These are phyloP conservation scores for Pterula multifida DNA, from an alignment of 1,284 basidiomycete genomes.

Conservation along the genomic window DNA sequence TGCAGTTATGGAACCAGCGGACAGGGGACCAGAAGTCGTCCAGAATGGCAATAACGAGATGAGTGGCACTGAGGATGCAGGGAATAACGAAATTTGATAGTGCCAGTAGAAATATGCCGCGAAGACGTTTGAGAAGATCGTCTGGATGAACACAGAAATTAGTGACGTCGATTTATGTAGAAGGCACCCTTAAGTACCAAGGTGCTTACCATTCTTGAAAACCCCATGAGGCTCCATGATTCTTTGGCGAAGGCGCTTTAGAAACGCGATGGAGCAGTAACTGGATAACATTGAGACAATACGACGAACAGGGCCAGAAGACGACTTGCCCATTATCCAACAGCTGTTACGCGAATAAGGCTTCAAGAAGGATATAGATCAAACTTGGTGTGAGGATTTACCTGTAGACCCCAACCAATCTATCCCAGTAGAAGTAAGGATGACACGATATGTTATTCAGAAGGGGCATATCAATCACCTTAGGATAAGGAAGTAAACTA, in stretches of 20 bases:
- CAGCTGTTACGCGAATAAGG: background rate
- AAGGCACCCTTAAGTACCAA: background rate
- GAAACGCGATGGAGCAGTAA: background rate
- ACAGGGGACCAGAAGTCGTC: constrained; percentile 8
- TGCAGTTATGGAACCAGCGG: constrained; percentile 9
- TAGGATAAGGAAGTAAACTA: background rate
- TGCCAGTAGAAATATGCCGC: constrained; percentile 18
- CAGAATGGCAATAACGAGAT: constrained; percentile 16
- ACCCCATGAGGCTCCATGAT: background rate
- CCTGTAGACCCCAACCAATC: constrained; percentile 2
- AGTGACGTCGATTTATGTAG: background rate
- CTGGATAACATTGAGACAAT: no score
- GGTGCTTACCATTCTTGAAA: background rate
- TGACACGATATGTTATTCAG: background rate
- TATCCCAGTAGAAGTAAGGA: background rate
- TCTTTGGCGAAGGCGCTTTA: background rate
- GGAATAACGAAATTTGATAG: constrained; percentile 23
- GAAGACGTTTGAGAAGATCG: constrained; percentile 12
- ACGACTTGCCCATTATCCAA: background rate
- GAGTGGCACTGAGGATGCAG: constrained; percentile 16
- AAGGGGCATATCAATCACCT: background rate
- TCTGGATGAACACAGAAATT: constrained; percentile 9
- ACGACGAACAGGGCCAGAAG: background rate
- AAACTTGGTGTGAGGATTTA: background rate
- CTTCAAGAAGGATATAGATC: background rate